Conservation (phyloP, 441 rosid species). For the Brassica hybrid region DNA sequence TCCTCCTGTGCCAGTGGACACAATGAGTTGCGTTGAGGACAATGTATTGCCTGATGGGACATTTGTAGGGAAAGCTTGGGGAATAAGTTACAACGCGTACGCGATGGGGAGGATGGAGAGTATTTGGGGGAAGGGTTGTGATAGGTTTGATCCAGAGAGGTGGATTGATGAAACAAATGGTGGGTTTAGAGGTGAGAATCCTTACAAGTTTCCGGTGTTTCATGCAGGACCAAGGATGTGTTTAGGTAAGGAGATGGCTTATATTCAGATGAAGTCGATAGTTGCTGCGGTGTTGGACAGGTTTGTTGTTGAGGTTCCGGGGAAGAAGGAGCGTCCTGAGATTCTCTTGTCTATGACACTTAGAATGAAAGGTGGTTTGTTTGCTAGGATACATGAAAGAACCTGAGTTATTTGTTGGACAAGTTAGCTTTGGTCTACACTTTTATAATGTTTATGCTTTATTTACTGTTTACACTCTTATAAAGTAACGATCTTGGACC, state of each 20-base stretch:
- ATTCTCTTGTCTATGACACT: slow-evolving; percentile 51
- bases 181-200: slow-evolving; percentile 47
- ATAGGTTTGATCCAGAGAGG: slow-evolving; percentile 66
- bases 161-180: slow-evolving; percentile 57
- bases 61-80: slow-evolving; percentile 57
- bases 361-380: slow-evolving; percentile 66
- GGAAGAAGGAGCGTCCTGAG: slow-evolving; percentile 54
- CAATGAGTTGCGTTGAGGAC: slow-evolving; percentile 51
- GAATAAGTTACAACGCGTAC: slow-evolving; percentile 62
- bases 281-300: slow-evolving; percentile 55
- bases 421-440: slow-evolving; percentile 1
- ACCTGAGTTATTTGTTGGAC: slow-evolving; percentile 17
- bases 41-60: slow-evolving; percentile 76
- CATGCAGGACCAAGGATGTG: slow-evolving; percentile 77
- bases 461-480: not conserved
- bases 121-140: slow-evolving; percentile 69
- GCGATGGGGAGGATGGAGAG: slow-evolving; percentile 78
- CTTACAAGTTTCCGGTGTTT: slow-evolving; percentile 64
- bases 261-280: slow-evolving; percentile 71
- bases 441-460: not conserved
- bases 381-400: slow-evolving; percentile 52
- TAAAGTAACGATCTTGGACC: not conserved
- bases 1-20: slow-evolving; percentile 68
- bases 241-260: slow-evolving; percentile 80
- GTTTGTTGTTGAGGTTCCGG: slow-evolving; percentile 53